Base-by-base conservation (phyloP, 2,329 filamentous ascomycete species). In the Diaporthe capsici region DNA sequence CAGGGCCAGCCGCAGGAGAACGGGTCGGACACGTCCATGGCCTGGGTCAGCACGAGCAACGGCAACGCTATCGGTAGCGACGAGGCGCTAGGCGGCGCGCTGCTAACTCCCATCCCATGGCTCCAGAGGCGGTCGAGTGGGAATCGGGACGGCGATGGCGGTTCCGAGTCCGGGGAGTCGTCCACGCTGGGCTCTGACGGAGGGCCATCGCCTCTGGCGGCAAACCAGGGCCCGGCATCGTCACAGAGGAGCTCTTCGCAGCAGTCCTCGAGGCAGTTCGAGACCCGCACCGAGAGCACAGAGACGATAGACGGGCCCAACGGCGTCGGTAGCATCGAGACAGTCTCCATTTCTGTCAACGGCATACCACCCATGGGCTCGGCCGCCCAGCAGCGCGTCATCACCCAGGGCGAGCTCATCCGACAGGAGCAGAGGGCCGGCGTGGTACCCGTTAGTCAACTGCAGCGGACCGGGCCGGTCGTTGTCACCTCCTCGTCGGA, bases 101-200 rank as follows among this genome's bases (percentile, higher is more conserved):
- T 98, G 25, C 88, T 99, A 68, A 98, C 96, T 1, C 97, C 96
- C 0, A 98, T 99, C 75, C 94, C 96, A 0, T 99, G 97, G 97
- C 86, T 98, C 70, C 79, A 83, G 28, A 88, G 85, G 37, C 84
- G 86, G 55, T 79, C 81, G 7, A 61, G 70, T 3, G 81, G 81
- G 13, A 82, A 82, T 15, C 65, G 65, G 13, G 65, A 70, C 34
- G 78, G 77, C 10, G 79, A 79, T 17, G 79, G 79, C 20, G 74
- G 75, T 13, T 73, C 70, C 4, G 76, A 77, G 49, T 73, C 73
- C 25, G 70, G 74, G 10, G 74, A 75, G 60, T 75, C 74, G 31
- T 75, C 73, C 13, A 75, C 73, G 13, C 49, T 77, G 25, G 70
- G 76, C 39, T 75, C 76, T 1, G 73, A 75, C 22, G 73, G 73